Evolutionary conservation across 2,329 filamentous ascomycete genomes (phyloP).

Genomic region (Cordyceps farinosa): DNA sequence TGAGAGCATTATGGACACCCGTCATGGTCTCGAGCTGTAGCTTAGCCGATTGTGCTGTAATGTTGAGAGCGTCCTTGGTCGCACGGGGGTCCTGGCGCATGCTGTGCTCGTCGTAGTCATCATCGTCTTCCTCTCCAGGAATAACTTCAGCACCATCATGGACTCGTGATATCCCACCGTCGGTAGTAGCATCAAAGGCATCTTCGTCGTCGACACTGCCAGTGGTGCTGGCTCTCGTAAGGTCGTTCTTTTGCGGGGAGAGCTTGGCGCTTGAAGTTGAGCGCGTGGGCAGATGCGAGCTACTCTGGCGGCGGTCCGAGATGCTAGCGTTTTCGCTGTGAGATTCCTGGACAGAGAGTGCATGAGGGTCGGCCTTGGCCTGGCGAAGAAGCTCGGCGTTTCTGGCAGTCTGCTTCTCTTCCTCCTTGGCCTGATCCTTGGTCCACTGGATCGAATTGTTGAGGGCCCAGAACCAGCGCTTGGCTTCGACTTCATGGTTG

Average conservation of each 20-base stretch:
- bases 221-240: conserved; percentile 41
- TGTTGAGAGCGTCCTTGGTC: conserved; percentile 92
- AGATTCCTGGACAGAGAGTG: conserved; percentile 43
- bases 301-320: conserved; percentile 42
- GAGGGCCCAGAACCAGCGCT: conserved; percentile 97
- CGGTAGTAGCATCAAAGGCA: conserved; percentile 44
- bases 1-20: conserved; percentile 78
- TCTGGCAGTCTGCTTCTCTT: conserved; percentile 70
- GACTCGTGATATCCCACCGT: conserved; percentile 38
- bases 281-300: conserved; percentile 40
- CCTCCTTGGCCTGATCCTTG: conserved; percentile 93
- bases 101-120: conserved; percentile 72
- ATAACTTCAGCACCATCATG: conserved; percentile 35
- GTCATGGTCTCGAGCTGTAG: conserved; percentile 88
- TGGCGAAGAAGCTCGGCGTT: conserved; percentile 73
- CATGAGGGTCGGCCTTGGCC: conserved; percentile 67
- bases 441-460: conserved; percentile 99
- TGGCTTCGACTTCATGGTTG: conserved; percentile 96
- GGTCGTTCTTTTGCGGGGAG: conserved; percentile 34
- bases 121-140: conserved; percentile 60
- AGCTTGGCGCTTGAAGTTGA: conserved; percentile 28
- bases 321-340: conserved; percentile 52
- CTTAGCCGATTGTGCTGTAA: conserved; percentile 92
- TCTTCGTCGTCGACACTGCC: conserved; percentile 53
- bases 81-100: conserved; percentile 68